Conservation (phyloP, 2,329 filamentous ascomycete genomes). For the Aspergillus alliaceus region DNA sequence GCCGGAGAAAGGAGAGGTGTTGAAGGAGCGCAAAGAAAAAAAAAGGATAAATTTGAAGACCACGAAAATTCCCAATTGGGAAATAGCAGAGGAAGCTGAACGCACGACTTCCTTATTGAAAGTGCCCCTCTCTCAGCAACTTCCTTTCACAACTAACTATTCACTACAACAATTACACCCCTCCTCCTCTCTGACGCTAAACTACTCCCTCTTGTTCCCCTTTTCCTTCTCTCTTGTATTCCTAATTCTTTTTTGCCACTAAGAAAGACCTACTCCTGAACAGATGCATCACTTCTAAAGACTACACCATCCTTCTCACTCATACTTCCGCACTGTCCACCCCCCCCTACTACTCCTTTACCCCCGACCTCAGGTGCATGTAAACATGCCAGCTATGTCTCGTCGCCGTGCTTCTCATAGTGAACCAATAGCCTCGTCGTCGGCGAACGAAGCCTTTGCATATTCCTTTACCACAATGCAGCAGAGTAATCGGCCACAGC, state of each 20-base stretch:
- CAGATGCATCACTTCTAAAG: constrained; percentile 19
- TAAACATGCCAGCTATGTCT: constrained; percentile 32
- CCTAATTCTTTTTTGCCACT: constrained; percentile 4
- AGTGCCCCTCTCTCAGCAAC: constrained; percentile 6
- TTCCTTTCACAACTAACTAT: not conserved
- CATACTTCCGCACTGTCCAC: not conserved
- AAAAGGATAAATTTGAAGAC: constrained; percentile 5
- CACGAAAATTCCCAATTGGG: constrained; percentile 13
- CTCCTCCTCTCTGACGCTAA: constrained; percentile 2
- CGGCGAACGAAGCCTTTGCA: constrained; percentile 35
- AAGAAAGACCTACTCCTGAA: not conserved
- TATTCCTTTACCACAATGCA: constrained; percentile 34
- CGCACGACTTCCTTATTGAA: constrained; percentile 2
- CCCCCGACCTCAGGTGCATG: constrained; percentile 13
- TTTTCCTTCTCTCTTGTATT: not conserved
- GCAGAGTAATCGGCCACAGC: constrained; percentile 23
- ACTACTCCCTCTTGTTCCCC: not conserved
- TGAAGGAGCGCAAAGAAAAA: not conserved
- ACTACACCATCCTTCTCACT: constrained; percentile 1
- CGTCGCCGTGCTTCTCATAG: constrained; percentile 39
- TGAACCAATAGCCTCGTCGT: constrained; percentile 28
- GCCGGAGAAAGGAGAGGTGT: not conserved
- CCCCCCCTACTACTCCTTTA: constrained; percentile 5
- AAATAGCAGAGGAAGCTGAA: constrained; percentile 13
- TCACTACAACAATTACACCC: constrained; percentile 3